Percentiles rank a stretch among this genome's conserved stretches.
Conservation (phyloP, 257 asterid species). For the Nicotiana otophora region DNA sequence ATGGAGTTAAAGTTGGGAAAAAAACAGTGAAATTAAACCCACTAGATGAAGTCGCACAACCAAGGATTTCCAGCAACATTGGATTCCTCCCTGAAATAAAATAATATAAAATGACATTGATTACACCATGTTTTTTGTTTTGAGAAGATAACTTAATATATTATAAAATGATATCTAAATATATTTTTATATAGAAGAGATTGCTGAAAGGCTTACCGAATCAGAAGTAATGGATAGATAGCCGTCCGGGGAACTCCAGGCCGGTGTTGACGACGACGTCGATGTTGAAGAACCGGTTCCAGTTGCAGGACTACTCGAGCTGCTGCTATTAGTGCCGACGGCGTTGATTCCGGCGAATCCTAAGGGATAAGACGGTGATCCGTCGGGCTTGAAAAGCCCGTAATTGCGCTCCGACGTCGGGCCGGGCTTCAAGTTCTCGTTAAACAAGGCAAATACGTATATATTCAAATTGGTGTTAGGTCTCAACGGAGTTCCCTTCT, state of each 20-base stretch:
- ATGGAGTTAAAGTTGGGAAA: neutral
- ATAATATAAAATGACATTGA: too few species aligned
- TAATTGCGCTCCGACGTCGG: constrained; percentile 82
- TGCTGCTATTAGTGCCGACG: neutral
- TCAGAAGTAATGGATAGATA: constrained; percentile 49
- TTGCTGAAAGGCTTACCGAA: constrained; percentile 39
- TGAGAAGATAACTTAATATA: too few species aligned
- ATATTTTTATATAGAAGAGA: neutral
- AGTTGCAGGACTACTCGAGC: neutral
- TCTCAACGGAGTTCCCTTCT: constrained; percentile 80
- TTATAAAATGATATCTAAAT: neutral
- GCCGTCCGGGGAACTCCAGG: constrained; percentile 27
- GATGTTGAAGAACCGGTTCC: neutral
- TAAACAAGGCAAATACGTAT: constrained; percentile 66
- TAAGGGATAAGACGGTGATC: constrained; percentile 35
- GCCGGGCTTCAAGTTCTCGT: constrained; percentile 88
- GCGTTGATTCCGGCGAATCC: constrained; percentile 1
- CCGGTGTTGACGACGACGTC: constrained; percentile 23
- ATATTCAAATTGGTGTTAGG: constrained; percentile 57
- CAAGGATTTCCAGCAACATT: neutral
- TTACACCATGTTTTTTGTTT: too few species aligned
- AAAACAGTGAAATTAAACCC: neutral
- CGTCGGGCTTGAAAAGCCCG: constrained; percentile 86
- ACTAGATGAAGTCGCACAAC: neutral
- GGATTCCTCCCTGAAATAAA: neutral